A percentile compares a stretch with the other conserved stretches of the same genome.
phyloP scores from a whole-genome alignment of 2,329 filamentous ascomycete genomes.

The Akanthomyces lecanii region DNA sequence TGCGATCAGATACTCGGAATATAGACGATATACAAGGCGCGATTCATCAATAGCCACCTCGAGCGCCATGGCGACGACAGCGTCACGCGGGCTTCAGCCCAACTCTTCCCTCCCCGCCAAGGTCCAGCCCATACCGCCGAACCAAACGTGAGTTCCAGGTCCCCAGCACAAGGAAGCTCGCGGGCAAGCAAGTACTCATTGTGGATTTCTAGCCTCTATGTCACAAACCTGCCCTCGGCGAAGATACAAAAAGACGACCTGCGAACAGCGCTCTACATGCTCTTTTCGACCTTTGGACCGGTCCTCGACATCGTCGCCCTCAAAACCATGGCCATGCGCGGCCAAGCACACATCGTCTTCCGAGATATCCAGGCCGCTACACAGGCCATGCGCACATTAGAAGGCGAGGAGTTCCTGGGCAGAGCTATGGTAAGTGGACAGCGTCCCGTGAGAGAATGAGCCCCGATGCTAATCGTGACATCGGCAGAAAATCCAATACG shows the following conservation, averaged over 20 bases:
- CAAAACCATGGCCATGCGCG: conserved; percentile 88
- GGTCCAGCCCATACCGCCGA: conserved; percentile 58
- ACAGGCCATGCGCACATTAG: conserved; percentile 84
- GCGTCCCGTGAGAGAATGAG: too few species aligned
- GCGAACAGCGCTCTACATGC: conserved; percentile 80
- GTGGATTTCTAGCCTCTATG: conserved; percentile 63
- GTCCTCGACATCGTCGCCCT: conserved; percentile 89
- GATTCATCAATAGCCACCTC: neutral
- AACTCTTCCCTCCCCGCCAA: conserved; percentile 44
- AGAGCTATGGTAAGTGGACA: conserved; percentile 66
- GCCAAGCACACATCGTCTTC: conserved; percentile 91
- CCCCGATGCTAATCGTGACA: neutral
- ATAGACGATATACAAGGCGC: neutral
- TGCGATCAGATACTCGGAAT: neutral
- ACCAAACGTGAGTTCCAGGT: conserved; percentile 66
- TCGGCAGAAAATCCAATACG: conserved; percentile 79
- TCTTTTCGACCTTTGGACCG: conserved; percentile 90
- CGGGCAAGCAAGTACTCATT: conserved; percentile 7
- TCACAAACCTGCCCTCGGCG: conserved; percentile 77
- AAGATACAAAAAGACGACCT: conserved; percentile 89
- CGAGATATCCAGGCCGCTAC: conserved; percentile 87
- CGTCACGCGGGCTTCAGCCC: conserved; percentile 37
- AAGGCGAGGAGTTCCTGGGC: conserved; percentile 83
- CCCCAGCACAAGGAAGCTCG: neutral
- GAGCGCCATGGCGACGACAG: conserved; percentile 28